These are phyloP conservation scores for Globisporangium heterothallicum DNA, from an alignment of 352 stramenopile species.

Conservation along the genomic window DNA sequence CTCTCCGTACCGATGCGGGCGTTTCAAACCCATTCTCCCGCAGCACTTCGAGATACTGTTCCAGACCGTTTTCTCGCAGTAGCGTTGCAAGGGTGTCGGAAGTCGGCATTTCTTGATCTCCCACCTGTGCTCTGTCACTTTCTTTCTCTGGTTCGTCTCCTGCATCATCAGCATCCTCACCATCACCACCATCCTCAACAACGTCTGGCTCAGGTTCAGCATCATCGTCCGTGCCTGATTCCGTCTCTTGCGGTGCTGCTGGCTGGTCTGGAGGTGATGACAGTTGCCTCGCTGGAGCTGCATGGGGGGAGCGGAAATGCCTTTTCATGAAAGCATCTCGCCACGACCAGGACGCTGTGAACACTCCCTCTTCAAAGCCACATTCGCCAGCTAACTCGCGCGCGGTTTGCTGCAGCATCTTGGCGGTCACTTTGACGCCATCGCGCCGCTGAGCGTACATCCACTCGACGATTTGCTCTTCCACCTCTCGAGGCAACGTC, in stretches of 20 bases:
- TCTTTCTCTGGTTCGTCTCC: neutral
- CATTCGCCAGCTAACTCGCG: conserved; percentile 1
- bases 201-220: neutral
- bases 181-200: neutral
- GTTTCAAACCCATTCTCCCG: conserved; percentile 13
- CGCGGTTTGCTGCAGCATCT: conserved; percentile 8
- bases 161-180: neutral
- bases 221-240: neutral
- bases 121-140: neutral
- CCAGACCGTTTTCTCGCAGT: conserved; percentile 3
- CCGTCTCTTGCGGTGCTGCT: neutral
- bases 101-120: neutral
- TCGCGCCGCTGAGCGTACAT: conserved; percentile 8
- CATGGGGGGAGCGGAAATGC: conserved; percentile 1
- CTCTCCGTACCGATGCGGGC: conserved; percentile 5
- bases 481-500: conserved; percentile 4
- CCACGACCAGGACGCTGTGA: conserved; percentile 11
- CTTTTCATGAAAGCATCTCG: conserved; percentile 1
- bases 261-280: neutral
- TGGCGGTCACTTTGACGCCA: conserved; percentile 7
- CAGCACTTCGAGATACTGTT: conserved; percentile 9
- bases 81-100: conserved; percentile 3
- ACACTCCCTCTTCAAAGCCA: conserved; percentile 5
- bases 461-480: conserved; percentile 12
- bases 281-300: neutral